These are phyloP conservation scores for Phytophthora idaei DNA, from an alignment of 352 stramenopile genomes.

Conservation along the genomic window DNA sequence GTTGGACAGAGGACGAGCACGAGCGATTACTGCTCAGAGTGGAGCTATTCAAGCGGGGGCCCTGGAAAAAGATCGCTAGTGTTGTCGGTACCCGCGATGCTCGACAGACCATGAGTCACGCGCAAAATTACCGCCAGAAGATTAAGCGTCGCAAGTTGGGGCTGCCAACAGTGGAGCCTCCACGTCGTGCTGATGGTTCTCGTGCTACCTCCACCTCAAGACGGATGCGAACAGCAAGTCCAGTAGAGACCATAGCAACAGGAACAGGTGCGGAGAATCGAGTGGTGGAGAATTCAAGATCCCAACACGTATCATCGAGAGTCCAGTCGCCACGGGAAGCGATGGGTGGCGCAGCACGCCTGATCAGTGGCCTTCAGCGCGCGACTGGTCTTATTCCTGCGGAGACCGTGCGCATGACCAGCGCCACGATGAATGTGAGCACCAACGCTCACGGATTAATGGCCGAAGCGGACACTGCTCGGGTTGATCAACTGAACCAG, in stretches of 20 bases:
- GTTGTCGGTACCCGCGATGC: constrained; percentile 54
- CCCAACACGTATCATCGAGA: constrained; percentile 18
- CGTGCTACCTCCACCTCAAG: constrained; percentile 18
- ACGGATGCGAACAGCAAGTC: constrained; percentile 15
- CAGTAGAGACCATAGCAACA: constrained; percentile 2
- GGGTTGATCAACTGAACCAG: constrained; percentile 1
- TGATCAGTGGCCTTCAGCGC: constrained; percentile 1
- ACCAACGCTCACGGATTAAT: constrained; percentile 5
- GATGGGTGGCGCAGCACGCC: constrained; percentile 3
- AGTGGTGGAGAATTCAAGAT: constrained; percentile 7
- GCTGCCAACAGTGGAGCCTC: constrained; percentile 1
- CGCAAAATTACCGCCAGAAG: constrained; percentile 63
- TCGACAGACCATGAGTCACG: constrained; percentile 62
- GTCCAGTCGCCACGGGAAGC: constrained; percentile 26
- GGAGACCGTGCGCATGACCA: constrained; percentile 1
- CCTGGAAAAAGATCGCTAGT: constrained; percentile 53
- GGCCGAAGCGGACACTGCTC: constrained; percentile 7
- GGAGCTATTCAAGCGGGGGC: constrained; percentile 49
- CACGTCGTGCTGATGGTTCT: constrained; percentile 1
- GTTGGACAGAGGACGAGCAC: constrained; percentile 57
- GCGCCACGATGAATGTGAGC: constrained; percentile 2
- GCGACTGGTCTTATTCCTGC: constrained; percentile 21
- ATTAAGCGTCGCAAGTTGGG: constrained; percentile 45
- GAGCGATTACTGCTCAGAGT: constrained; percentile 53
- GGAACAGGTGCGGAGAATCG: constrained; percentile 10